Base-by-base conservation (phyloP, 768 basidiomycete species). In the Sistotremastrum niveocremeum region DNA sequence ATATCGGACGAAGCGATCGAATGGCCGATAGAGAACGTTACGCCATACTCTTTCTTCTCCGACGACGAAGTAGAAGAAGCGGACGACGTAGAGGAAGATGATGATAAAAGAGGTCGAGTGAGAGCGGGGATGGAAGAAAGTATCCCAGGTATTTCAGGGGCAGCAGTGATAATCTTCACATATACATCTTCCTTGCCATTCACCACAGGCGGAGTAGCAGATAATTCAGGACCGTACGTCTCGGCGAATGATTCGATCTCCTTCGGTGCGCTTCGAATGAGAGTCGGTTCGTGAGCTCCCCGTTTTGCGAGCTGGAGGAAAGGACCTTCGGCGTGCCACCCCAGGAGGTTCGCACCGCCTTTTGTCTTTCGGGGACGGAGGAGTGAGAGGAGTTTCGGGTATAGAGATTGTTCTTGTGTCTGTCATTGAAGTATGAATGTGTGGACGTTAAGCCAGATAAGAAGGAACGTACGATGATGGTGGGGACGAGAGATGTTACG, bases 321-420 rank as follows among this genome's bases (percentile, higher is more conserved):
- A 0, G 90, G 89, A 0, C 90, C 90, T 62, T 94, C 90, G 30
- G 75, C 84, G 52, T 94, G 90, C 81, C 84, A 93, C 30, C 90
- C 90, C 8, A 93, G 73, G 3, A 89, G 60, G 34, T 74, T 79
- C 0, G 89, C 87, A 7, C 81, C 81, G 10, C 46, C 46, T 7
- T 53, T 66, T 0, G 74, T 65, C 9, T 76, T 72, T 9, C 77
- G 74, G 1, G 86, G 85, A 34, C 72, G 72, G 30, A 90, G 69
- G 11, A 87, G 69, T 46, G 67, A 65, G 1, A 89, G 66, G 31
- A 89, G 57, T 51, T 78, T 78, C 2, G 82, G 80, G 55, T 87
- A 86, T 7, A 84, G 60, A 1, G 77, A 73, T 57, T 72, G 77
- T 51, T 84, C 81, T 65, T 87, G 85, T 1, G 86, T 86, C 86